phyloP scores from a whole-genome alignment of 163 green algal species.

The Scenedesmus sp. region DNA sequence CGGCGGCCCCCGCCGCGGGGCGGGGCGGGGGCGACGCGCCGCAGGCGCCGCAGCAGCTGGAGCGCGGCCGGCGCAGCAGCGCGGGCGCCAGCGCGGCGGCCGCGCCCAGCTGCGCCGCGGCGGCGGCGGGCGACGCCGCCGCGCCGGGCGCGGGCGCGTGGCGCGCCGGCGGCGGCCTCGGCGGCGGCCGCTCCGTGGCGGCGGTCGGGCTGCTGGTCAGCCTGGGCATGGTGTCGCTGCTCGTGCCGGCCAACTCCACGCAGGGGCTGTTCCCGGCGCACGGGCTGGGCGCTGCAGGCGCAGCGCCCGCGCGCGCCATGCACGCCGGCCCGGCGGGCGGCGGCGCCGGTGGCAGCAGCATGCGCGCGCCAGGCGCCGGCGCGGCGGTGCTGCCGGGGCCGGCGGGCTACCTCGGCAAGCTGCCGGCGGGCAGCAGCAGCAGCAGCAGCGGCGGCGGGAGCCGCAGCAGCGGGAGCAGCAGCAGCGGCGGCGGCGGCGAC shows the following conservation, averaged over 20 bases:
- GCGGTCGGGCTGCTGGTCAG: constrained; percentile 12
- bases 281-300: constrained; percentile 23
- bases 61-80: not conserved
- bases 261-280: constrained; percentile 8
- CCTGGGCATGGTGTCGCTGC: constrained; percentile 31
- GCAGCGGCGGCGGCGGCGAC: constrained; percentile 31
- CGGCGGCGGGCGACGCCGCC: constrained; percentile 3
- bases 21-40: not conserved
- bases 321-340: not conserved
- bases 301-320: constrained; percentile 8
- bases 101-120: not conserved
- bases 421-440: constrained; percentile 16
- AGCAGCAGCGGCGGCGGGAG: constrained; percentile 28
- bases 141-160: not conserved
- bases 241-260: constrained; percentile 8
- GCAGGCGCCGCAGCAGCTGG: constrained; percentile 12
- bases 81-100: not conserved
- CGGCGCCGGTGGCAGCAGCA: not conserved
- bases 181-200: constrained; percentile 13
- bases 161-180: not conserved
- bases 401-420: too few relatives aligned
- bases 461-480: constrained; percentile 4
- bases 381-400: too few relatives aligned
- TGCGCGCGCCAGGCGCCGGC: too few relatives aligned
- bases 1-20: not conserved